A percentile compares a stretch with the other conserved stretches of the same genome.
Conservation (phyloP, 768 basidiomycete genomes). For the Pleurotus tuoliensis region DNA sequence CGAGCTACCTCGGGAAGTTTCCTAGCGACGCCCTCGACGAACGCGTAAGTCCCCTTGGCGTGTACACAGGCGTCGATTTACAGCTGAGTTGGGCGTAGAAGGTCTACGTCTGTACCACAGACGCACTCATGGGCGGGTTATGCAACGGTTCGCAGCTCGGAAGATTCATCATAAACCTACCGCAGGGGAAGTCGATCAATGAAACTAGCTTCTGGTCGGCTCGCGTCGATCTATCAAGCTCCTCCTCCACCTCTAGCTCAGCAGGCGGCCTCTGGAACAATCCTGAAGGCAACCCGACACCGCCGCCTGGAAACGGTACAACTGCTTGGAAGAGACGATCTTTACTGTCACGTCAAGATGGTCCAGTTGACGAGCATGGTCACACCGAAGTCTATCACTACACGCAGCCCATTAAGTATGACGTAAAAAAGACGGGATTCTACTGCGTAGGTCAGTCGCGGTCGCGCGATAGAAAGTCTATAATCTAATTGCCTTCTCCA, state of each 20-base stretch:
- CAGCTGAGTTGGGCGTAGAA: slow-evolving; percentile 43
- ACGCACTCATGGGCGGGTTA: slow-evolving; percentile 64
- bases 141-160: slow-evolving; percentile 74
- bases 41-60: too few relatives aligned
- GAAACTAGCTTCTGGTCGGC: slow-evolving; percentile 89
- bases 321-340: slow-evolving; percentile 34
- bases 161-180: slow-evolving; percentile 83
- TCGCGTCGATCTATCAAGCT: slow-evolving; percentile 54
- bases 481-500: not conserved
- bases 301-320: slow-evolving; percentile 40
- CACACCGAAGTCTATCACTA: slow-evolving; percentile 46
- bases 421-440: slow-evolving; percentile 84
- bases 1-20: slow-evolving; percentile 73
- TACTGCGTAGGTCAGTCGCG: slow-evolving; percentile 88
- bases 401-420: slow-evolving; percentile 72
- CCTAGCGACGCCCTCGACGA: slow-evolving; percentile 25
- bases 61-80: too few relatives aligned
- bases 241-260: slow-evolving; percentile 12
- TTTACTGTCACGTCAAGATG: slow-evolving; percentile 25
- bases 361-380: slow-evolving; percentile 38
- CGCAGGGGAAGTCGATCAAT: slow-evolving; percentile 54
- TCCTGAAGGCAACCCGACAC: slow-evolving; percentile 55
- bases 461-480: slow-evolving; percentile 5
- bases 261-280: slow-evolving; percentile 51
- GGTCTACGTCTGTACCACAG: slow-evolving; percentile 90